Evolutionary conservation across 1,284 basidiomycete genomes (phyloP).

Genomic region (Mycena sp.): DNA sequence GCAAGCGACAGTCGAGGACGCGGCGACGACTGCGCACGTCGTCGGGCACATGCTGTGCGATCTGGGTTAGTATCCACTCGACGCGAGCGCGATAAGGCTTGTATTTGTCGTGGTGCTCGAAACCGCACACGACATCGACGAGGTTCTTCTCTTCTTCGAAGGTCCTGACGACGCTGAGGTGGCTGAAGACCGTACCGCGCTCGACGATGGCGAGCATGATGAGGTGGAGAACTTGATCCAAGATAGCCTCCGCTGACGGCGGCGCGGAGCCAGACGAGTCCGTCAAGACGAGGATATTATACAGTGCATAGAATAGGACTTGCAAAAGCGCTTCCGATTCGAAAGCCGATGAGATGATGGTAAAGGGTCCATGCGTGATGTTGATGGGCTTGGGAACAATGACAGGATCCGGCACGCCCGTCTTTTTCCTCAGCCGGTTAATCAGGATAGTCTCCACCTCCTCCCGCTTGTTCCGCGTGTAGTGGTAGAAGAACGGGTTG

Average conservation of each 20-base stretch:
- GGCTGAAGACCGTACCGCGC: slow-evolving; percentile 69
- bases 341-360: slow-evolving; percentile 64
- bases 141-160: slow-evolving; percentile 70
- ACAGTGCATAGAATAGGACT: slow-evolving; percentile 81
- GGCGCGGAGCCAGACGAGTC: slow-evolving; percentile 64
- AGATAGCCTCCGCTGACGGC: slow-evolving; percentile 84
- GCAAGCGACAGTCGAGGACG: slow-evolving; percentile 48
- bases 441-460: slow-evolving; percentile 89
- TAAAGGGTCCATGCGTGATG: slow-evolving; percentile 75
- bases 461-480: slow-evolving; percentile 93
- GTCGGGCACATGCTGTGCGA: slow-evolving; percentile 61
- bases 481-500: slow-evolving; percentile 97
- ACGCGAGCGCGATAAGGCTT: slow-evolving; percentile 75
- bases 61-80: slow-evolving; percentile 77
- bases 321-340: slow-evolving; percentile 77
- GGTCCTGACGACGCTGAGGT: slow-evolving; percentile 59
- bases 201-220: slow-evolving; percentile 85
- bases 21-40: slow-evolving; percentile 63
- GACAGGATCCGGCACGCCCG: slow-evolving; percentile 71
- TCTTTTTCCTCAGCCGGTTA: slow-evolving; percentile 74
- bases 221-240: slow-evolving; percentile 90
- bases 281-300: slow-evolving; percentile 72
- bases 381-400: slow-evolving; percentile 78
- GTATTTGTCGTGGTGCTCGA: slow-evolving; percentile 81
- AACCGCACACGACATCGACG: slow-evolving; percentile 76